Conservation (phyloP, 2,329 filamentous ascomycete genomes). For the Fusarium irregulare region DNA sequence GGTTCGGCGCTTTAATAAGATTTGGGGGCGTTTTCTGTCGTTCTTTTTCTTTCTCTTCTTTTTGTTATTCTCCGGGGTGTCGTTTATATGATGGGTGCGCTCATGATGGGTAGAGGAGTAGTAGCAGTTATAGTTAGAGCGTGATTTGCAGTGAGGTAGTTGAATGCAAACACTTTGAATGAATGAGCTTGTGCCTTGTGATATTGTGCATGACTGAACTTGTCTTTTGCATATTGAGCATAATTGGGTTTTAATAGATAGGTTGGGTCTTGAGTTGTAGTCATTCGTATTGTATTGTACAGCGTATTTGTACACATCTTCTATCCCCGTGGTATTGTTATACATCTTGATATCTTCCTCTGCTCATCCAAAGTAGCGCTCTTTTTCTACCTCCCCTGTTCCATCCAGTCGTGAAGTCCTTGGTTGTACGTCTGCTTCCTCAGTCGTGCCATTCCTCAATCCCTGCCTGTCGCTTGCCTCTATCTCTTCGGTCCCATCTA, state of each 20-base stretch:
- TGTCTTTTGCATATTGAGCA: too few relatives aligned
- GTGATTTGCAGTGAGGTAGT: slow-evolving; percentile 40
- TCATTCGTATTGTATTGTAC: slow-evolving; percentile 42
- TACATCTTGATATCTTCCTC: slow-evolving; percentile 23
- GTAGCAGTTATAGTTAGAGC: slow-evolving; percentile 4
- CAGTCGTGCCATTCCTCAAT: too few relatives aligned
- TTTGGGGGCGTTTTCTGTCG: slow-evolving; percentile 39
- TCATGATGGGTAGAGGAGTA: slow-evolving; percentile 37
- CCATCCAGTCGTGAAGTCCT: background rate
- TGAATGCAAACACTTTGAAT: slow-evolving; percentile 44
- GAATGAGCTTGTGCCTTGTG: background rate
- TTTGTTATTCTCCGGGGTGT: slow-evolving; percentile 25
- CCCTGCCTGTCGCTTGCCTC: background rate
- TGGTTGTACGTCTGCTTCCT: background rate
- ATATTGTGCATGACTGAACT: background rate
- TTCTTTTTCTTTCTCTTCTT: slow-evolving; percentile 16
- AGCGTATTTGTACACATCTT: slow-evolving; percentile 42
- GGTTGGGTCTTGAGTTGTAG: slow-evolving; percentile 13
- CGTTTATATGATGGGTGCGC: slow-evolving; percentile 31
- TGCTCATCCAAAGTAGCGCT: slow-evolving; percentile 33
- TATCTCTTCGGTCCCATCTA: slow-evolving; percentile 26
- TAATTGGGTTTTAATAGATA: too few relatives aligned
- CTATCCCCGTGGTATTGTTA: slow-evolving; percentile 33
- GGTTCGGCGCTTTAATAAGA: slow-evolving; percentile 47
- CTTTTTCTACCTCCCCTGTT: slow-evolving; percentile 10